Percentiles rank a stretch among this genome's conserved stretches.
Conservation (phyloP, 2,329 filamentous ascomycete genomes). For the Stagonosporopsis vannaccii region DNA sequence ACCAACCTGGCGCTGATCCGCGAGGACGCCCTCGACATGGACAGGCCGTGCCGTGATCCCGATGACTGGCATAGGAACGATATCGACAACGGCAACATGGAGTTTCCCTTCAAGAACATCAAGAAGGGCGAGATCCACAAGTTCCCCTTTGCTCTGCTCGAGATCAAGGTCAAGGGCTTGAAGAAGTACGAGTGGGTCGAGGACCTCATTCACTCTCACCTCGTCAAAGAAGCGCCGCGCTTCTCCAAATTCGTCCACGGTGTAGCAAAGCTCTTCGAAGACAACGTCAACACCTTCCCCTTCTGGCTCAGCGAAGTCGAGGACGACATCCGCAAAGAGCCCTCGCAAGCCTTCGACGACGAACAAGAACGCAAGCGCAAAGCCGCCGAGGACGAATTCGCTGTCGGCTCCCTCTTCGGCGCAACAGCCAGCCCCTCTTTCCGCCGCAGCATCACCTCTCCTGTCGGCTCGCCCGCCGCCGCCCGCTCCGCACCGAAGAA, state of each 20-base stretch:
- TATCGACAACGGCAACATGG: slow-evolving; percentile 82
- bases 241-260: slow-evolving; percentile 99
- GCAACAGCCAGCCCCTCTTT: slow-evolving; percentile 53
- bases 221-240: slow-evolving; percentile 85
- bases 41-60: slow-evolving; percentile 88
- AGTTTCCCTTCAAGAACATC: slow-evolving; percentile 86
- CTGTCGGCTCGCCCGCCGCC: slow-evolving; percentile 66
- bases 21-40: slow-evolving; percentile 75
- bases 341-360: slow-evolving; percentile 86
- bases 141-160: slow-evolving; percentile 89
- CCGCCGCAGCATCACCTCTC: slow-evolving; percentile 67
- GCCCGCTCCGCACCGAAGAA: slow-evolving; percentile 34
- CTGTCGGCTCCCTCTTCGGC: slow-evolving; percentile 86
- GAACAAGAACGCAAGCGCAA: slow-evolving; percentile 85
- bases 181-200: slow-evolving; percentile 86
- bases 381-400: slow-evolving; percentile 84
- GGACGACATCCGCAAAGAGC: slow-evolving; percentile 91
- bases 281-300: slow-evolving; percentile 93
- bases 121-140: slow-evolving; percentile 89
- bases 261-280: slow-evolving; percentile 86
- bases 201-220: slow-evolving; percentile 89
- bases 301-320: slow-evolving; percentile 96
- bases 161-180: slow-evolving; percentile 80
- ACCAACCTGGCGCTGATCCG: slow-evolving; percentile 88
- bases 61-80: slow-evolving; percentile 90